Base-by-base conservation (phyloP, 169 alveolate species). In the Eimeria zaria region DNA sequence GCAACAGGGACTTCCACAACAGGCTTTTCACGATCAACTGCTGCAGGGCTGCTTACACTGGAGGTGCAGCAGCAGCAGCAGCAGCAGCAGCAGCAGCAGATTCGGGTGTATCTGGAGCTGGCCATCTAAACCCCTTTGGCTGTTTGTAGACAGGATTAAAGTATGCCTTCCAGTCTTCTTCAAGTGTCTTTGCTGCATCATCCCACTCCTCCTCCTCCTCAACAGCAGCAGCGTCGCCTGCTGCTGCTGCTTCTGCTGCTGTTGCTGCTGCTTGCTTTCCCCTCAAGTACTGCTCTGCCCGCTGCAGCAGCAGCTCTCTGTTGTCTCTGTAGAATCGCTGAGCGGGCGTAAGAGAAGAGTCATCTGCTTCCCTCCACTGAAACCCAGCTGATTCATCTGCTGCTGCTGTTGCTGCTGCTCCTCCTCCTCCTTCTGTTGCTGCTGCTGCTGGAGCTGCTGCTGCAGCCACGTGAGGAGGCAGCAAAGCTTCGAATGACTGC, bases 301-400 rank as follows among this genome's bases (percentile, higher is more conserved):
- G 73, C 96, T 95, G 81, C 64, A 95, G 84, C 48, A 95, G 97
- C 53, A 81, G 74, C 33, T 95, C 96, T 36, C 95, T 53, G 64
- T 95, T 95, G 93, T 95, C 97, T 22, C 84, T 53, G 51, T 95
- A 95, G 44, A 95, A 95, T 46, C 96, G 93, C 80, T 95, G 97
- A 27, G 97, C 97, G 24, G 97, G 97, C n/a, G 97, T 95, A 30
- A 95, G 96, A 27, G 60, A 51, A 14, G 22, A 85, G 0, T 87
- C 96, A 36, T 88, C 95, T n/a, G 74, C 36, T 22, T 73, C 95
- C 9, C 20, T 53, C 89, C 69, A 80, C 24, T 41, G 20, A 74
- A 74, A 74, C 55, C 58, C 55, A 48, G 14, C 46, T 1, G 51
- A 12, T 4, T 53, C 89, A 27, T 51, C 69, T 46, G 27, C 88